phyloP scores from a whole-genome alignment of 371 early-diverging fungal genomes.

The Apophysomyces sp. region DNA sequence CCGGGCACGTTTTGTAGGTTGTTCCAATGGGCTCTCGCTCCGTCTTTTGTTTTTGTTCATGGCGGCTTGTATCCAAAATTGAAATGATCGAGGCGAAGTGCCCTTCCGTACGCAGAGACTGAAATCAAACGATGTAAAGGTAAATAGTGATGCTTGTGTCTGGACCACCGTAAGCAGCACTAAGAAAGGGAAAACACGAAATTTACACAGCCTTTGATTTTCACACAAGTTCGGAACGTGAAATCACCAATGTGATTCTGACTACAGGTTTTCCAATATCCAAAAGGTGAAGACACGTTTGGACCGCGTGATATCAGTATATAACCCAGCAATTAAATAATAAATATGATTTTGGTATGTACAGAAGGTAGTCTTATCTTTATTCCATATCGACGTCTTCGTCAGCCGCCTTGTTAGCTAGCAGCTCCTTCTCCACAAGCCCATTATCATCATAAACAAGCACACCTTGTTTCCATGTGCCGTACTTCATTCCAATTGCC shows the following conservation, averaged over 20 bases:
- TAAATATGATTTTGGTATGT: too few relatives aligned
- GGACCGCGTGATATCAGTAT: too few relatives aligned
- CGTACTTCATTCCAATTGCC: slow-evolving; percentile 72
- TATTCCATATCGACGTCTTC: slow-evolving; percentile 28
- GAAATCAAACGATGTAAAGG: slow-evolving; percentile 1
- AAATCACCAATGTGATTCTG: not conserved
- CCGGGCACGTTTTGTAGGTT: slow-evolving; percentile 9
- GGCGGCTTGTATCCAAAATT: slow-evolving; percentile 2
- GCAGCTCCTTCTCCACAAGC: slow-evolving; percentile 52
- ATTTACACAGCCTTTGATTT: not conserved
- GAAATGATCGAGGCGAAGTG: not conserved
- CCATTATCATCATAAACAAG: slow-evolving; percentile 88
- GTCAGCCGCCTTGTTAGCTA: slow-evolving; percentile 10
- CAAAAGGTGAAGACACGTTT: too few relatives aligned
- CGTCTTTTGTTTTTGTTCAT: not conserved
- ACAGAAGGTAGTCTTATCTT: not conserved
- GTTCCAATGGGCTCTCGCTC: not conserved
- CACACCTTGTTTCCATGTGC: slow-evolving; percentile 80
- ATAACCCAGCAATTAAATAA: too few relatives aligned
- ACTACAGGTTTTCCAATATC: too few relatives aligned
- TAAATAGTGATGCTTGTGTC: not conserved
- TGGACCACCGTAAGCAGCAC: not conserved
- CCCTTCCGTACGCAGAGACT: not conserved
- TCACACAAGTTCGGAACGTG: not conserved
- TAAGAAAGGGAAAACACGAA: not conserved